A percentile compares a stretch with the other conserved stretches of the same genome.
Evolutionary conservation across 116 monocot genomes (phyloP).

Genomic region (Posidonia oceanica): DNA sequence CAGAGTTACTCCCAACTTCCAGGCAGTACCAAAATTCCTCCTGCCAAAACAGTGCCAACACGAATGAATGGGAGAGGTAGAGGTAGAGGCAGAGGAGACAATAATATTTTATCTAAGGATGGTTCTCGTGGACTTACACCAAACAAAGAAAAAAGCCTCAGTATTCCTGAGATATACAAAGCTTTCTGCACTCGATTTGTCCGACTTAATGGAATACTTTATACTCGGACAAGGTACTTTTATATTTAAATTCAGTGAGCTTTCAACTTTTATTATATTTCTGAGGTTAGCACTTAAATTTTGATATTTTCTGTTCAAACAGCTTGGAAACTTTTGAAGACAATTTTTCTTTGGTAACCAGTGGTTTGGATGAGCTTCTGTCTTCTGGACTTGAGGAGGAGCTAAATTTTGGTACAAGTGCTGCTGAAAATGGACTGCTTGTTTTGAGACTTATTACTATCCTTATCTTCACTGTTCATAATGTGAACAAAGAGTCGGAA

Average conservation of each 20-base stretch:
- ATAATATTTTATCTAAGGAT: constrained; percentile 36
- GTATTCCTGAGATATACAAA: constrained; percentile 45
- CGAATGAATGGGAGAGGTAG: constrained; percentile 43
- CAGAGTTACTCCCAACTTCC: constrained; percentile 55
- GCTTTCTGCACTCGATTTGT: constrained; percentile 74
- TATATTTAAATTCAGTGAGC: constrained; percentile 1
- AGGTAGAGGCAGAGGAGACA: constrained; percentile 38
- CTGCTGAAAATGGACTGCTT: constrained; percentile 51
- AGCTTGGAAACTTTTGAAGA: constrained; percentile 99
- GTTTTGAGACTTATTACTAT: constrained; percentile 68
- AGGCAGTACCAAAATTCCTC: constrained; percentile 25
- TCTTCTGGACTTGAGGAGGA: constrained; percentile 68
- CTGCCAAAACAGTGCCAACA: constrained; percentile 23
- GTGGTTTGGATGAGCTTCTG: constrained; percentile 55
- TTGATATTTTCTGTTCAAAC: constrained; percentile 3
- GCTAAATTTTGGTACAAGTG: constrained; percentile 64
- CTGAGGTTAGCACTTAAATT: background rate
- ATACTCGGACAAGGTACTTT: constrained; percentile 83
- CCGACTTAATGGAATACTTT: constrained; percentile 89
- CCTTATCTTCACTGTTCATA: constrained; percentile 85
- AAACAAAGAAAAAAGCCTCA: constrained; percentile 30
- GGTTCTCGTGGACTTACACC: constrained; percentile 18
- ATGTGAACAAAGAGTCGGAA: constrained; percentile 73
- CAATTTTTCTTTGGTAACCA: constrained; percentile 32
- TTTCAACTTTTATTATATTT: background rate